A percentile compares a stretch with the other conserved stretches of the same genome.
Conservation (phyloP, 108 stramenopile species). For the Cyclotella baltica region DNA sequence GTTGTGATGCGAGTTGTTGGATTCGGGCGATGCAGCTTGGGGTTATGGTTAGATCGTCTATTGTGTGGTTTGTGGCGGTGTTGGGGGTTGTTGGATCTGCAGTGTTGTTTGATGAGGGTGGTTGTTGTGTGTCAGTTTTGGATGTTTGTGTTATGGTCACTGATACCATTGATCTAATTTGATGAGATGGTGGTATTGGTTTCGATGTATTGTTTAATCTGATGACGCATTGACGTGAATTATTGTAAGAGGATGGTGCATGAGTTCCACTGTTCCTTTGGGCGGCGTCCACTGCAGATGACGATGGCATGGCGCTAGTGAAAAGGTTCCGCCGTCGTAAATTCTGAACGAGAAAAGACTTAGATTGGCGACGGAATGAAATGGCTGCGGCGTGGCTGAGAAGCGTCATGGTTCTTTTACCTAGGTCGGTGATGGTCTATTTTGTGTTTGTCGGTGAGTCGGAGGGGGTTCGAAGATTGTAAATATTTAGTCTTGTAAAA, state of each 20-base stretch:
- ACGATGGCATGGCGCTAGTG: background rate
- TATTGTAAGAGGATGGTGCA: background rate
- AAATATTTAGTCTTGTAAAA: too few species aligned
- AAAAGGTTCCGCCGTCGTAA: constrained; percentile 1
- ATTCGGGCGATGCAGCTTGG: constrained; percentile 50
- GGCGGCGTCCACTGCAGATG: background rate
- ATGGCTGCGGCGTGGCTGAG: background rate
- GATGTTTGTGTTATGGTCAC: constrained; percentile 22
- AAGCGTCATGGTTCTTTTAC: background rate
- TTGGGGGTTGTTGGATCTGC: constrained; percentile 10
- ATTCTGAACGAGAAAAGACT: background rate
- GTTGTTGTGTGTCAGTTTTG: constrained; percentile 11
- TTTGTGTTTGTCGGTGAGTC: too few species aligned
- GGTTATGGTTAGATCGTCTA: constrained; percentile 39
- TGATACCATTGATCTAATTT: constrained; percentile 27
- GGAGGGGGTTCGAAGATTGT: too few species aligned
- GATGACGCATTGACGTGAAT: background rate
- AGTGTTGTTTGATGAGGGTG: background rate
- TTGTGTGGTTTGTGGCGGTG: constrained; percentile 8
- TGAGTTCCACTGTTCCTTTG: background rate
- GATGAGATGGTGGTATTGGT: background rate
- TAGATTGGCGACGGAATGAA: background rate
- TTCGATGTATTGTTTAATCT: background rate
- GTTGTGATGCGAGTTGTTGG: constrained; percentile 45
- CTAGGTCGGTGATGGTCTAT: too few species aligned